Evolutionary conservation across 2,329 filamentous ascomycete species (phyloP), one percentile per base, ranked within the genome.

Genomic region (Magnaporthiopsis rhizophila): DNA sequence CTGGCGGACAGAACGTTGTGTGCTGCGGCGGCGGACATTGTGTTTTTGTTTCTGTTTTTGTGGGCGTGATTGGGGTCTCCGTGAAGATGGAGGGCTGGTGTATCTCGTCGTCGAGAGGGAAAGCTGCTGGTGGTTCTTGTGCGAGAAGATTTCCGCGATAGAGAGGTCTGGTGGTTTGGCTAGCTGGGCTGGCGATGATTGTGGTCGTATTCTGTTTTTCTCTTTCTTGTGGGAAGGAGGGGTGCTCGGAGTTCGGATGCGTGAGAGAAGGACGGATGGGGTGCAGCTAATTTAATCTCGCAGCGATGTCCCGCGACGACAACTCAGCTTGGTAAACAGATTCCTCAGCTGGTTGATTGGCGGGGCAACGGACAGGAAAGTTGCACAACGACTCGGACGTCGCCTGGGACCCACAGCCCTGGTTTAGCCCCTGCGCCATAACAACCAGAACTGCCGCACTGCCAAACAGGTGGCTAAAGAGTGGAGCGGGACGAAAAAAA

Each of bases 1-100:
- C 87, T 87, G 72, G 84, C 79, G 70, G 80, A 78, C 28, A 57
- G 62, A 53, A 58, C 62, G 57, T 62, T 62, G 34, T 60, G 59
- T 64, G 28, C 15, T 53, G 28, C 34, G 50, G 26, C 60, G 38
- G 18, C 65, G 18, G 45, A 53, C 45, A 53, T 53, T n/a, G 13
- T 45, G 3, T 65, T 61, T 15, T 69, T 26, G n/a, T 3, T 30
- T 30, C 5, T 30, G 28, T 30, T 30, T 60, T 53, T 59, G 30
- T 26, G 38, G 38, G 36, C 50, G 63, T 65, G 61, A 21, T 53
- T 53, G n/a, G 34, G 59, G 8, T 64, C 50, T 36, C 26, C 30
- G 64, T 18, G 65, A 3, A 5, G 58, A 57, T 56, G 58, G 63
- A 58, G 45, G 5, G 2, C 38, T 36, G 34, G 12, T 12, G 34